Conservation (phyloP, 768 basidiomycete species). For the Lactarius psammicola region DNA sequence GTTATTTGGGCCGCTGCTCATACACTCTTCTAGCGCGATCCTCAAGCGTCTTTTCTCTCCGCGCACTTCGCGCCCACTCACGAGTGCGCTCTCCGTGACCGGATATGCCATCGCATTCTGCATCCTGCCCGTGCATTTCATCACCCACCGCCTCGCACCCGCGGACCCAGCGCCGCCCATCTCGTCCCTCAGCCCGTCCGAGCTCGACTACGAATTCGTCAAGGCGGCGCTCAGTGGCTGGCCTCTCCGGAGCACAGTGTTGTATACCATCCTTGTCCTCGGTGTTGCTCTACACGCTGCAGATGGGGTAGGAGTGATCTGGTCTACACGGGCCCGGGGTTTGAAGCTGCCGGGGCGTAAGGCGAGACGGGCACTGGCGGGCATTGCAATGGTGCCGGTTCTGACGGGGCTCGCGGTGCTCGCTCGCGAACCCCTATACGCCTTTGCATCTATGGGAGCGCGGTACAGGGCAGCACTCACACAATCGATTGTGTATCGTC, state of each 20-base stretch:
- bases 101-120: conserved; percentile 59
- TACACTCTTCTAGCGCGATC: conserved; percentile 61
- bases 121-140: conserved; percentile 66
- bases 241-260: conserved; percentile 58
- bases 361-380: conserved; percentile 36
- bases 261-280: conserved; percentile 62
- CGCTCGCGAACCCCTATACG: conserved; percentile 56
- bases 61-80: conserved; percentile 38
- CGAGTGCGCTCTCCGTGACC: conserved; percentile 52
- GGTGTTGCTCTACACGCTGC: conserved; percentile 57
- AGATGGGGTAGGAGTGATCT: conserved; percentile 58
- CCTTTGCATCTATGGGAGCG: conserved; percentile 48
- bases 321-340: conserved; percentile 47
- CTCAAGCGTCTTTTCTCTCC: conserved; percentile 56
- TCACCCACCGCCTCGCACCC: conserved; percentile 63
- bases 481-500: conserved; percentile 47
- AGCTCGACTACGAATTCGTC: conserved; percentile 82
- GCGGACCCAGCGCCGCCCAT: conserved; percentile 48
- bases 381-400: conserved; percentile 49
- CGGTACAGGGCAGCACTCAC: conserved; percentile 54
- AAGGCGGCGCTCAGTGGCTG: conserved; percentile 64
- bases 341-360: conserved; percentile 33
- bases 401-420: conserved; percentile 54
- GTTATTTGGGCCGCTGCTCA: conserved; percentile 60
- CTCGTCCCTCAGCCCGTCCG: conserved; percentile 61